Evolutionary conservation across 2,329 filamentous ascomycete genomes (phyloP), one percentile per base, ranked within the genome.

Genomic region (Penicillium sp.): DNA sequence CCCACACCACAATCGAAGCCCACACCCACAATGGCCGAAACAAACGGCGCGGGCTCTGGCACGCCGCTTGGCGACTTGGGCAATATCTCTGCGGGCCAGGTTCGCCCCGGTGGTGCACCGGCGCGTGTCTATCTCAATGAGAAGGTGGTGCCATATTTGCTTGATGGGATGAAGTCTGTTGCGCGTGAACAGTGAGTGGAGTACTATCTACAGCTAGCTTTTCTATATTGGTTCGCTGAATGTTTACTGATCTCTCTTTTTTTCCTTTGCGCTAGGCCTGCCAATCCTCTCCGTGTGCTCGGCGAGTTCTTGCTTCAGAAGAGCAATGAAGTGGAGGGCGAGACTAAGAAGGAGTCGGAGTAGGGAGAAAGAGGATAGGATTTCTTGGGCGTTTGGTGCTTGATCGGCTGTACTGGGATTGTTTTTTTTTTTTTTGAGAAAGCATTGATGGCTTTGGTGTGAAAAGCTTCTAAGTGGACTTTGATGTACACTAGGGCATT

Each of bases 131-230:
- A 90, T 69, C 73, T 91, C 63, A 91, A 91, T 67, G 80, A 81
- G 46, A 89, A 86, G 64, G 82, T 91, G 38, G 88, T 87, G 0
- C 83, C 83, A 0, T 81, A 83, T 26, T 67, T 91, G 55, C 75
- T 91, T 37, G 88, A 91, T 65, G 88, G 88, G 25, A 88, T 91
- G 86, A 91, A 90, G 75, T 73, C 81, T 52, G 70, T 91, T 57
- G 87, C 86, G 5, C 85, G 83, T 62, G 86, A 90, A 40, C 84
- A 88, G 88, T 90, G 74, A 67, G 87, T 81, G n/a, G 16, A 26
- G 17, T 22, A n/a, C 16, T 19, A 30, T 19, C 19, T 17, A 26
- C 17, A 28, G 30, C 38, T 37, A 22, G 17, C 19, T 19, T 49
- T 41, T 43, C 8, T 33, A 44, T 19, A 16, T 8, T 26, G 16